phyloP scores from a whole-genome alignment of 371 early-diverging fungal genomes.

The Mortierella sp. region DNA sequence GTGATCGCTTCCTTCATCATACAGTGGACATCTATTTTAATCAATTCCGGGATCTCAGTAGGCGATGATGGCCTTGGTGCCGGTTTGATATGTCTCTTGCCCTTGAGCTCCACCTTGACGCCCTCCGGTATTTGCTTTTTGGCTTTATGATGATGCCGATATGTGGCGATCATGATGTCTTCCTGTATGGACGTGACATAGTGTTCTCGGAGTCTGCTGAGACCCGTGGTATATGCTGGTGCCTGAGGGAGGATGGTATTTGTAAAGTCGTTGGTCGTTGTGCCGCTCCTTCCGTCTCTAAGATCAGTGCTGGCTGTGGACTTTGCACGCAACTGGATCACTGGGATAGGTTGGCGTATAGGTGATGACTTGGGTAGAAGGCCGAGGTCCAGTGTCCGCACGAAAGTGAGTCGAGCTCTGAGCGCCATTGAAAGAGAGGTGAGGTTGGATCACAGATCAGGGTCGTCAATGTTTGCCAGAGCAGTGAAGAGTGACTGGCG shows the following conservation, averaged over 20 bases:
- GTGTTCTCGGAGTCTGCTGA: slow-evolving; percentile 82
- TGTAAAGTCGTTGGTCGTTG: neutral
- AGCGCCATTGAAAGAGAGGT: slow-evolving; percentile 8
- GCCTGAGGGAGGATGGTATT: slow-evolving; percentile 15
- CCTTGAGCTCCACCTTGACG: slow-evolving; percentile 57
- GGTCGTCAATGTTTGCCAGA: neutral
- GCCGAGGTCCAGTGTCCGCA: slow-evolving; percentile 32
- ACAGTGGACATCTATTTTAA: slow-evolving; percentile 78
- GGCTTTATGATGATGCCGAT: slow-evolving; percentile 72
- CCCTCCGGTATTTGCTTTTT: slow-evolving; percentile 35
- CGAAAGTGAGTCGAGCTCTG: slow-evolving; percentile 7
- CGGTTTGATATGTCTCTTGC: slow-evolving; percentile 69
- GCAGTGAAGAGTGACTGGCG: too few relatives aligned
- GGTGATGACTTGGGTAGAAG: slow-evolving; percentile 38
- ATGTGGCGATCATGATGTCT: slow-evolving; percentile 85
- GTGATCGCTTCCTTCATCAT: slow-evolving; percentile 86
- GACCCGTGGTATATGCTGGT: slow-evolving; percentile 55
- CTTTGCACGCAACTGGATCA: slow-evolving; percentile 25
- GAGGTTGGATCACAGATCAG: slow-evolving; percentile 3
- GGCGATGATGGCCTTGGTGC: slow-evolving; percentile 60
- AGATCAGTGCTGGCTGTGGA: slow-evolving; percentile 24
- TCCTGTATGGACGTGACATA: slow-evolving; percentile 85
- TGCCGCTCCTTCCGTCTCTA: slow-evolving; percentile 8
- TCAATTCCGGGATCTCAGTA: slow-evolving; percentile 69
- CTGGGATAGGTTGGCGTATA: slow-evolving; percentile 26